These are phyloP conservation scores for Phytophthora palmivora DNA, from an alignment of 352 stramenopile genomes.

Conservation along the genomic window DNA sequence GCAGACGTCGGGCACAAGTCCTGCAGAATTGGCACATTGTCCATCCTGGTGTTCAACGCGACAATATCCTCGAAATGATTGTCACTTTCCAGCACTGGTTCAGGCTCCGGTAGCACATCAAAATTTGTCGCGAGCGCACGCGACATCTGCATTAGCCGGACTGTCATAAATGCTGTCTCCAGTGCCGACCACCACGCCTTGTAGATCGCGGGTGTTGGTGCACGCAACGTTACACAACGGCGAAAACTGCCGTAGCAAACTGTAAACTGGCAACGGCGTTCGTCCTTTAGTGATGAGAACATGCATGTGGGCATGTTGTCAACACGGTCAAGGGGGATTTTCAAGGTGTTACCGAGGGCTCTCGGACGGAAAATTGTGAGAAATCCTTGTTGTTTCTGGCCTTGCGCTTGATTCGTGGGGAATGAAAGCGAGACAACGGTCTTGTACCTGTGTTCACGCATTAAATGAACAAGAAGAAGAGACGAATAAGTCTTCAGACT, in stretches of 20 bases:
- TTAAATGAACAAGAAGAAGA: constrained; percentile 11
- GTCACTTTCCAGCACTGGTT: constrained; percentile 5
- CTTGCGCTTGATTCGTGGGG: constrained; percentile 1
- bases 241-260: constrained; percentile 13
- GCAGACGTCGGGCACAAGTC: neutral
- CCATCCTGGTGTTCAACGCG: neutral
- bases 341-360: constrained; percentile 2
- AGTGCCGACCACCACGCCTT: constrained; percentile 19
- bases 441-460: constrained; percentile 8
- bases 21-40: constrained; percentile 7
- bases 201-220: constrained; percentile 15
- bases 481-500: neutral
- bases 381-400: neutral
- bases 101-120: constrained; percentile 5
- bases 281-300: constrained; percentile 1
- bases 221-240: constrained; percentile 14
- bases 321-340: constrained; percentile 13
- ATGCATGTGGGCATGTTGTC: constrained; percentile 6
- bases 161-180: constrained; percentile 17
- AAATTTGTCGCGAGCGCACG: constrained; percentile 7
- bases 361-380: constrained; percentile 8
- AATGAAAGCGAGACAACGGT: constrained; percentile 17
- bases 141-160: constrained; percentile 7
- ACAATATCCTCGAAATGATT: no score
- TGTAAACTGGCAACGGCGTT: constrained; percentile 4